Conservation (phyloP, 148 eudicot genomes). For the Fagopyrum tataricum region DNA sequence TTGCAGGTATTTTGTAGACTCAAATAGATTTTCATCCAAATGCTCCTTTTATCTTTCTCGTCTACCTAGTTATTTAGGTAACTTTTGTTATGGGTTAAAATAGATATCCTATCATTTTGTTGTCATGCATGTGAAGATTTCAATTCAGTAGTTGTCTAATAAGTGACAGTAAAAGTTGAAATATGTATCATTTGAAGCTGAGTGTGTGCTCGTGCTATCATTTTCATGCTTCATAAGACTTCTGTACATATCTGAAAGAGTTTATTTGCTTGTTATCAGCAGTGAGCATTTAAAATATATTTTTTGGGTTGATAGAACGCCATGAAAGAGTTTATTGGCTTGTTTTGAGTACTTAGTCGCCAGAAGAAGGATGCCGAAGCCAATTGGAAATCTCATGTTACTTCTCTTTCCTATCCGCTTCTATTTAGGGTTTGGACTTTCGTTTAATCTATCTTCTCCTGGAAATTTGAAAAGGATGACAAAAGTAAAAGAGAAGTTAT, state of each 20-base stretch:
- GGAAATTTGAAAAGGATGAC: too few species aligned
- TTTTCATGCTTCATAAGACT: neutral
- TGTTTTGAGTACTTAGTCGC: neutral
- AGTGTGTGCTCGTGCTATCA: neutral
- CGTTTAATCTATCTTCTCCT: too few species aligned
- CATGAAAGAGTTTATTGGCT: neutral
- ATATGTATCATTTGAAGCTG: neutral
- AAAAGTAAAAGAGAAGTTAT: too few species aligned
- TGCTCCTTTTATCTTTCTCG: slow-evolving; percentile 92
- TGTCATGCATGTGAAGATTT: neutral
- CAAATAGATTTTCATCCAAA: slow-evolving; percentile 97
- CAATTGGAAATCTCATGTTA: too few species aligned
- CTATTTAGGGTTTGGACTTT: too few species aligned
- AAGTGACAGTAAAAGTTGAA: neutral
- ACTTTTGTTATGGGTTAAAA: neutral
- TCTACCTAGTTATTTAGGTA: slow-evolving; percentile 96
- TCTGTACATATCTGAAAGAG: neutral
- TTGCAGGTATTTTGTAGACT: slow-evolving; percentile 73
- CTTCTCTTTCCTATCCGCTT: too few species aligned
- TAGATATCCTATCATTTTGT: neutral
- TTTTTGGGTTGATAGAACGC: neutral
- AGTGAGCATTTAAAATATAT: neutral
- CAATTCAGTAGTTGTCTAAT: neutral
- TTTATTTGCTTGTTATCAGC: neutral
- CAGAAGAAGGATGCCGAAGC: too few species aligned